Base-by-base conservation (phyloP, 441 rosid species). In the Pelargonium cotyledonis region DNA sequence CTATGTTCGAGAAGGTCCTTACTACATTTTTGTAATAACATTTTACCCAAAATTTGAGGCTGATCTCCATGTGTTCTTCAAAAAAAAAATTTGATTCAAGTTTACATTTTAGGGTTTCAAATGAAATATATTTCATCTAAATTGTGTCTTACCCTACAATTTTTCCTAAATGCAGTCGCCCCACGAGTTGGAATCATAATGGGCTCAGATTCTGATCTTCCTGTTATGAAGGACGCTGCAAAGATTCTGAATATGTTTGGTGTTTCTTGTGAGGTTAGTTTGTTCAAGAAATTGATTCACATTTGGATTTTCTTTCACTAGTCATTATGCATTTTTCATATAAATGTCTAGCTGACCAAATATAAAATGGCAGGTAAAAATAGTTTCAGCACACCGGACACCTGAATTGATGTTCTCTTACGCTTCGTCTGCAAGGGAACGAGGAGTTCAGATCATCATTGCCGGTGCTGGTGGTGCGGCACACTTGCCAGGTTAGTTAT, bases 381-480 rank as follows among this genome's bases (percentile, higher is more conserved):
- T 90, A 71, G 90, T 90, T 66, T 95, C 96, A 1, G 97, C 98
- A 5, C 99, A 95, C 81, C 82, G 97, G 47, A 92, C 97, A 23
- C 97, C 98, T 35, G 92, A 90, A 75, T 58, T 85, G 81, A 92
- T 95, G 99, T 89, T 77, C 73, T 75, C 88, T 49, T 95, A 95
- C 78, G 99, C 98, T 38, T 76, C 71, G 8, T 82, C 95, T 75
- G 93, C 96, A 57, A 75, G 68, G 73, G 82, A 80, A 19, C 80
- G 86, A 76, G 98, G 99, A 14, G 61, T 88, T 70, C 95, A 89
- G 70, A 80, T 95, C 65, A 92, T 92, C 73, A 89, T 95, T 66
- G 97, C 98, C 51, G 99, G 97, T 66, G 99, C 99, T 71, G 98
- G 99, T 77, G 99, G 98, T 65, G 98, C 99, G 64, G 97, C 97